A percentile compares a stretch with the other conserved stretches of the same genome.
phyloP scores from a whole-genome alignment of 495 filamentous ascomycete species.

The Venustampulla echinocandica region DNA sequence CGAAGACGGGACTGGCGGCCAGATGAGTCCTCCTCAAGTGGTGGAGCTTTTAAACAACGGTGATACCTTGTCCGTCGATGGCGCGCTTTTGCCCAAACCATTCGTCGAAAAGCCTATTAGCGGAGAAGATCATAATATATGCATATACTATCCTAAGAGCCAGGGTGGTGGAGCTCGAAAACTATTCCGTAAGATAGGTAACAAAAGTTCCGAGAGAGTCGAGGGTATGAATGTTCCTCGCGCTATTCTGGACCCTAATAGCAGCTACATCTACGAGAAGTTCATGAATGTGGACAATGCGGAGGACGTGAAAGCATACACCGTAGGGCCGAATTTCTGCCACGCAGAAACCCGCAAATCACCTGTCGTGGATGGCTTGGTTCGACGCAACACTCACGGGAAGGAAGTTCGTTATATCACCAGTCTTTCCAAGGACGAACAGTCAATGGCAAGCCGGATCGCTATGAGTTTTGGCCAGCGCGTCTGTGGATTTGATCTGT shows the following conservation, averaged over 20 bases:
- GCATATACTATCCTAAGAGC: conserved; percentile 87
- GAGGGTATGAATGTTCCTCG: conserved; percentile 63
- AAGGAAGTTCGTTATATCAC: conserved; percentile 97
- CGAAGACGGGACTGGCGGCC: conserved; percentile 57
- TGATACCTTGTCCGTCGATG: conserved; percentile 82
- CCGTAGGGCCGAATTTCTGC: conserved; percentile 86
- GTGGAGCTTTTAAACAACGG: conserved; percentile 81
- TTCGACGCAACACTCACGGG: conserved; percentile 90
- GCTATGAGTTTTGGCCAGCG: conserved; percentile 87
- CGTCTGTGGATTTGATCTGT: conserved; percentile 93
- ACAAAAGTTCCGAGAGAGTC: conserved; percentile 95
- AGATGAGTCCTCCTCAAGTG: conserved; percentile 47
- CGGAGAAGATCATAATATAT: conserved; percentile 97
- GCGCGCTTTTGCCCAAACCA: conserved; percentile 71
- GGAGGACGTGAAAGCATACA: conserved; percentile 98
- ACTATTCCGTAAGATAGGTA: conserved; percentile 93
- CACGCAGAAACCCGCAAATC: conserved; percentile 96
- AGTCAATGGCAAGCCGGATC: conserved; percentile 78
- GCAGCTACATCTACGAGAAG: conserved; percentile 92
- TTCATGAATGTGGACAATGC: conserved; percentile 94
- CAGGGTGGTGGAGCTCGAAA: conserved; percentile 81
- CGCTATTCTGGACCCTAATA: conserved; percentile 63
- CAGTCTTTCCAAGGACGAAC: conserved; percentile 69
- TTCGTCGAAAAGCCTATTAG: conserved; percentile 99
- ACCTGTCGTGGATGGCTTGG: conserved; percentile 91